Evolutionary conservation across 345 rosid species (phyloP).

Genomic region (Mercurialis annua): DNA sequence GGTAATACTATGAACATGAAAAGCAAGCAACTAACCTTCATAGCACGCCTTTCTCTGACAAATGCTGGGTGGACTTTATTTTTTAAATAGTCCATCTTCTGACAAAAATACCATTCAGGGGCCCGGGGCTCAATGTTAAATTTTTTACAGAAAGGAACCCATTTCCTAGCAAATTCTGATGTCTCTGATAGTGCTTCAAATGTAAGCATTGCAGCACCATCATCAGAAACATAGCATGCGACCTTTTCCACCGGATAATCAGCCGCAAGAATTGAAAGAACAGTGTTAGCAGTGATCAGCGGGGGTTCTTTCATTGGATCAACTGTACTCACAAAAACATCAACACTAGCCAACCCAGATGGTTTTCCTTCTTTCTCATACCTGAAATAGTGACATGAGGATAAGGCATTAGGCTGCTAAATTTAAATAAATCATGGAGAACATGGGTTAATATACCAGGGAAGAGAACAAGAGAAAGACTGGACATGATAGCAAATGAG

Average conservation of each 20-base stretch:
- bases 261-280: slow-evolving; percentile 92
- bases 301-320: slow-evolving; percentile 99
- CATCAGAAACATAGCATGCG: slow-evolving; percentile 96
- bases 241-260: slow-evolving; percentile 95
- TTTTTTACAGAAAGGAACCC: slow-evolving; percentile 99
- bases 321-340: slow-evolving; percentile 89
- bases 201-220: slow-evolving; percentile 99
- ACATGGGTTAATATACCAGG: neutral
- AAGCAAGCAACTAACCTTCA: slow-evolving; percentile 58
- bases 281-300: slow-evolving; percentile 94
- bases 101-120: slow-evolving; percentile 95
- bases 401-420: slow-evolving; percentile 2
- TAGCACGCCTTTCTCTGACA: slow-evolving; percentile 92
- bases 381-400: slow-evolving; percentile 36
- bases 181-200: slow-evolving; percentile 99
- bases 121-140: slow-evolving; percentile 92
- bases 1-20: neutral
- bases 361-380: slow-evolving; percentile 98
- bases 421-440: slow-evolving; percentile 1
- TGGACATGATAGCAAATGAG: neutral
- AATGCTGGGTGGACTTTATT: slow-evolving; percentile 95
- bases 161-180: slow-evolving; percentile 89
- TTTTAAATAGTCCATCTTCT: slow-evolving; percentile 91
- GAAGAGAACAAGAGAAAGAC: neutral
- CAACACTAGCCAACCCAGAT: slow-evolving; percentile 74